Evolutionary conservation across 108 stramenopile genomes (phyloP).

Genomic region (Asterionellopsis glacialis): DNA sequence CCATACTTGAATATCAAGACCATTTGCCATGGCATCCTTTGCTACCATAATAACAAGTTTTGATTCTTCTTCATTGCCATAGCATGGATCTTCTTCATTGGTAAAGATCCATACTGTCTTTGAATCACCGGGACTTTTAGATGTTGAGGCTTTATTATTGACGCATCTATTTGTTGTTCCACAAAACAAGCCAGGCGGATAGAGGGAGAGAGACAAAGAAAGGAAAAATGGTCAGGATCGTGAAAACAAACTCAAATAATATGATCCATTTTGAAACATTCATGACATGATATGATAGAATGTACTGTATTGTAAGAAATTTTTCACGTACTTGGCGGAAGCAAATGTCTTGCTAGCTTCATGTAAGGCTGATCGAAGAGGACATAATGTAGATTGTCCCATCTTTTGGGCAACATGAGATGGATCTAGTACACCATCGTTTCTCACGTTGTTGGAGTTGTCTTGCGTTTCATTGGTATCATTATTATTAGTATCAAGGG

Average conservation of each 20-base stretch:
- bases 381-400: background rate
- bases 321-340: too few relatives aligned
- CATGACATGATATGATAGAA: too few relatives aligned
- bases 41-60: constrained; percentile 31
- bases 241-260: background rate
- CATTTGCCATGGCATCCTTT: constrained; percentile 45
- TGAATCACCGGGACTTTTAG: constrained; percentile 40
- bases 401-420: too few relatives aligned
- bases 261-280: too few relatives aligned
- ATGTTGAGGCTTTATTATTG: constrained; percentile 21
- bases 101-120: constrained; percentile 75
- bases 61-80: constrained; percentile 21
- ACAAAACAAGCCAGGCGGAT: too few relatives aligned
- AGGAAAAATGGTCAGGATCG: background rate
- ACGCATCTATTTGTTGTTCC: constrained; percentile 11
- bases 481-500: too few relatives aligned
- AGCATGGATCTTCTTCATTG: constrained; percentile 54
- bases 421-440: too few relatives aligned
- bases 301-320: too few relatives aligned
- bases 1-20: constrained; percentile 50
- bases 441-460: background rate
- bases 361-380: constrained; percentile 4
- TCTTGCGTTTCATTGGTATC: constrained; percentile 2
- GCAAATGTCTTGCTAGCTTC: background rate
- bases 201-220: background rate